Conservation (phyloP, 2,329 filamentous ascomycete genomes). For the Penicillium decumbens region DNA sequence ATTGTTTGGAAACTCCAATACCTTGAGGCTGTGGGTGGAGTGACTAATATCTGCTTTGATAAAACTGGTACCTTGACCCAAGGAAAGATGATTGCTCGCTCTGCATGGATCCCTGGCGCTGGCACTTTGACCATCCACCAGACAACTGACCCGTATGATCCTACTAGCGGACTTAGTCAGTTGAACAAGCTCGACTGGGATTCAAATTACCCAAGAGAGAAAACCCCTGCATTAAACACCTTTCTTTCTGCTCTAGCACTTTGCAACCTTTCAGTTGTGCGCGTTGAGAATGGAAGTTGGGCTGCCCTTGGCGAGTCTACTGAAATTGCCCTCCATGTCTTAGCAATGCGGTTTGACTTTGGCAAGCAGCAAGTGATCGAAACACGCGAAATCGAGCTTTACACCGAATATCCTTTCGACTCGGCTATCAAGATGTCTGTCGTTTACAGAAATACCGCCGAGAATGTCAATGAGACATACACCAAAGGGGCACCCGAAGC, state of each 20-base stretch:
- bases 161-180: conserved; percentile 48
- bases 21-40: too few species aligned
- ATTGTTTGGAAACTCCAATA: too few species aligned
- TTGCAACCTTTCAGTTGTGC: conserved; percentile 52
- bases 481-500: too few species aligned
- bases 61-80: too few species aligned
- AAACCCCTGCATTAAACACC: conserved; percentile 41
- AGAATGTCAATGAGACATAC: conserved; percentile 29
- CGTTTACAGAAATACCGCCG: conserved; percentile 44
- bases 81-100: too few species aligned
- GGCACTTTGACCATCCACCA: conserved; percentile 52
- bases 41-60: too few species aligned
- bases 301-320: conserved; percentile 60
- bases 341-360: conserved; percentile 57
- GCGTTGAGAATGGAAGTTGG: conserved; percentile 46
- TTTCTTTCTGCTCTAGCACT: conserved; percentile 54
- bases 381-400: conserved; percentile 14
- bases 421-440: conserved; percentile 64
- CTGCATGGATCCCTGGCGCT: conserved; percentile 53
- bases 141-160: conserved; percentile 53
- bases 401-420: conserved; percentile 61
- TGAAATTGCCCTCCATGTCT: conserved; percentile 64
- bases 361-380: conserved; percentile 45
- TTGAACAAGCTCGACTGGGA: conserved; percentile 34
- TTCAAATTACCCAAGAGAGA: conserved; percentile 20